phyloP scores from a whole-genome alignment of 495 filamentous ascomycete genomes.

The Immersiella caudata region DNA sequence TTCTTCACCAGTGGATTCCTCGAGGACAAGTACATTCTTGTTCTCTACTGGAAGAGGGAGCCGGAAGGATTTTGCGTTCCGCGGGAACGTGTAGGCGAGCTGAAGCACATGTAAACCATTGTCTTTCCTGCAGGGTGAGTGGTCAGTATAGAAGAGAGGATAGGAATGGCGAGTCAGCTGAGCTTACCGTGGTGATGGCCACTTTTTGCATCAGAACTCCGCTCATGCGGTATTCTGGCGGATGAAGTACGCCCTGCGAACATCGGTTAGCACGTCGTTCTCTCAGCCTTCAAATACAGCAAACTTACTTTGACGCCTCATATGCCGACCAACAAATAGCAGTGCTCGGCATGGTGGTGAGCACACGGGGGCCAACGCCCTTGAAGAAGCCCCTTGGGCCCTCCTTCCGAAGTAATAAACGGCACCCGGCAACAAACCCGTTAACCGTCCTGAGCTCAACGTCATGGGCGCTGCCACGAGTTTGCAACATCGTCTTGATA shows the following conservation, averaged over 20 bases:
- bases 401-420: conserved; percentile 81
- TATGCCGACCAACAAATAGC: conserved; percentile 94
- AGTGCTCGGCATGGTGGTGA: conserved; percentile 97
- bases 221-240: conserved; percentile 43
- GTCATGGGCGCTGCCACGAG: conserved; percentile 79
- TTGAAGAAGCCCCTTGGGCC: conserved; percentile 89
- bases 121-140: neutral
- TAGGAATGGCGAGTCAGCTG: neutral
- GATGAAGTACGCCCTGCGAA: conserved; percentile 58
- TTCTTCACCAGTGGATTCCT: too few relatives aligned
- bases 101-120: neutral
- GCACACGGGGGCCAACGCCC: conserved; percentile 84
- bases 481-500: conserved; percentile 96
- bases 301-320: conserved; percentile 61
- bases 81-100: neutral
- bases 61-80: too few relatives aligned
- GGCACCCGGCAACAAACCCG: conserved; percentile 79
- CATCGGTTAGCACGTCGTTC: conserved; percentile 22
- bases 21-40: too few relatives aligned
- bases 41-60: too few relatives aligned
- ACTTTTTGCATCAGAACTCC: neutral
- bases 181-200: neutral
- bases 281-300: neutral
- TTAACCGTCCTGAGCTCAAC: conserved; percentile 81
- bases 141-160: neutral